Base-by-base conservation (phyloP, 148 eudicot species). In the Pharnaceum exiguum region DNA sequence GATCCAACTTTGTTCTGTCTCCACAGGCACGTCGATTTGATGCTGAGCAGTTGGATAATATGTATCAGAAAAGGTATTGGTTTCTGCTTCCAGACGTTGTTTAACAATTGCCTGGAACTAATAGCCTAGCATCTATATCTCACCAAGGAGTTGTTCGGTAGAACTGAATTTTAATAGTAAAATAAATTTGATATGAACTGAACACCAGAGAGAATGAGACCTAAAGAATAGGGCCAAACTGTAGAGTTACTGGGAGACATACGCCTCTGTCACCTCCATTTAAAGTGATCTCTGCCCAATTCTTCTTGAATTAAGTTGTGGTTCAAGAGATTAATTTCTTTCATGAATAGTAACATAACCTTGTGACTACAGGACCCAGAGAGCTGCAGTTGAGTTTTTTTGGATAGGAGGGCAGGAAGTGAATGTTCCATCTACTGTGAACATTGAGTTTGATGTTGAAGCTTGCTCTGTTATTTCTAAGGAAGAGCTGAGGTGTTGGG, bases 41-140 rank as follows among this genome's bases (percentile, higher is more conserved):
- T 71, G 59, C 73, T 63, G 88, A 69, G 55, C 75, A 74, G 48
- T 71, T 93, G 57, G 65, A 93, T 77, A 79, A 90, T 25, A 93
- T 93, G 98, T 88, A 93, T 71, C 73, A 93, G 73, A 77, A 75
- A 69, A 88, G 98, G 98, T 82, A 43, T 50, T 46, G n/a, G n/a
- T n/a, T n/a, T 21, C 57, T 68, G 38, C 57, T 37, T 22, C 23
- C 31, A 10, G 16, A 33, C 11, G 10, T 40, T 57, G 29, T 18
- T 46, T 37, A 7, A 38, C 24, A 0, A 26, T 17, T 17, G 16
- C 21, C 6, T 4, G 16, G n/a, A n/a, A n/a, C n/a, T n/a, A n/a
- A n/a, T n/a, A n/a, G n/a, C n/a, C n/a, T n/a, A n/a, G n/a, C n/a
- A n/a, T n/a, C n/a, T n/a, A n/a, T n/a, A n/a, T n/a, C n/a, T n/a